Base-by-base conservation (phyloP, 495 filamentous ascomycete genomes). In the Gamarada debralockiae region DNA sequence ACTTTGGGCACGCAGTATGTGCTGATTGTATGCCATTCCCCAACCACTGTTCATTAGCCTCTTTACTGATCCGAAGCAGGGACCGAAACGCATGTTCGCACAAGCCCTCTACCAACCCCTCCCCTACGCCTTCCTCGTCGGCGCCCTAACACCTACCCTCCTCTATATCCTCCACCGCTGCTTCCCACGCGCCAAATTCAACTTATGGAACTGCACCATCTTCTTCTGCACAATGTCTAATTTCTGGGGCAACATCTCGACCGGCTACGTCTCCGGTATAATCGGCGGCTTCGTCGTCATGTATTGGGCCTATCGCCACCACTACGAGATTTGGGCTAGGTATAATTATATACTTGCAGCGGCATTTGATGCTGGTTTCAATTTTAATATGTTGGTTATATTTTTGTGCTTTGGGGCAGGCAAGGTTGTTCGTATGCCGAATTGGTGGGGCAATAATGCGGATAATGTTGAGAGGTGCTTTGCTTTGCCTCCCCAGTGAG, bases 361-460 rank as follows among this genome's bases (percentile, higher is more conserved):
- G 1, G 77, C 78, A 2, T 78, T 80, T 53, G 79, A 81, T 65
- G 74, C 78, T 3, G 78, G 75, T 1, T 83, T 80, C 53, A 81
- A 81, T 60, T 46, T 80, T 20, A 76, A 78, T 54, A 70, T 80
- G 72, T 54, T 81, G 52, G 64, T 81, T 18, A 73, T 80, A 22
- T 81, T 82, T 61, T 63, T 81, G 48, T 76, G 73, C 40, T 79
- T 81, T 42, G 73, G 74, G 0, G 68, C 72, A 13, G 76, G 70
- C 0, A 80, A 74, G 65, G 67, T 73, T 37, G 64, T 80, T 8
- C 67, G 63, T 23, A 80, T 81, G 78, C 75, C 77, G 25, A 63
- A 75, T 41, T 81, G 78, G 79, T 82, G 78, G 76, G 78, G 77
- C 2, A 81, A 82, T 44, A 63, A 67, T 27, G 57, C 61, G 10